Evolutionary conservation across 2,329 filamentous ascomycete species (phyloP), one percentile per base, ranked within the genome.

Genomic region (Tolypocladium tundrense): DNA sequence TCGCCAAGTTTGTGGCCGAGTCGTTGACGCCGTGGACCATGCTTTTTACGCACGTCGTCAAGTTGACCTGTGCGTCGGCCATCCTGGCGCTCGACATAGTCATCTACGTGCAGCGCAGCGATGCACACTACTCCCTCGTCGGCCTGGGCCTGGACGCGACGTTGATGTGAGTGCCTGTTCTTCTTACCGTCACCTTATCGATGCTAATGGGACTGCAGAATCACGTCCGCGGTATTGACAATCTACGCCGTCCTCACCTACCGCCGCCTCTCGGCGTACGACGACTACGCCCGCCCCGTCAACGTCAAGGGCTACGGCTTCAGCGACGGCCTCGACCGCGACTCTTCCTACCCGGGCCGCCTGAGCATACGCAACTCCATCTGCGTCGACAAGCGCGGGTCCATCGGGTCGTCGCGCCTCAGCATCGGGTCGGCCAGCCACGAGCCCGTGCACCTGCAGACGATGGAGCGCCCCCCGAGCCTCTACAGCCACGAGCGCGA

Each of bases 11-110:
- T 58, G 71, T 74, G 53, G 71, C 75, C 37, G 79, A 83, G 66
- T 73, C 76, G 1, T 66, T 84, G 57, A 83, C 81, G 13, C 81
- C 81, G 2, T 78, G 80, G 67, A 77, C 76, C 6, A 75, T 84
- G 72, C 68, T 84, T 4, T 77, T 79, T 60, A 77, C 75, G 21
- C 77, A 81, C 59, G 67, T 78, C 58, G 61, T 83, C 64, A 83
- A 82, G 62, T 61, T 79, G 50, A 72, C 75, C 0, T 74, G 79
- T 24, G 73, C 79, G 0, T 61, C 70, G 8, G 75, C 74, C 41
- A 77, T 79, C 33, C 69, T 84, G 31, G 77, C 71, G 1, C 71
- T 84, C 33, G 80, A 84, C 59, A 68, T 81, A 33, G 73, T 80
- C 41, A 73, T 82, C n/a, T 80, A 81, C 60, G 67, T 75, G 5